Percentiles rank a stretch among this genome's conserved stretches.
Conservation (phyloP, 2,329 filamentous ascomycete species). For the Ophiostoma sp. region DNA sequence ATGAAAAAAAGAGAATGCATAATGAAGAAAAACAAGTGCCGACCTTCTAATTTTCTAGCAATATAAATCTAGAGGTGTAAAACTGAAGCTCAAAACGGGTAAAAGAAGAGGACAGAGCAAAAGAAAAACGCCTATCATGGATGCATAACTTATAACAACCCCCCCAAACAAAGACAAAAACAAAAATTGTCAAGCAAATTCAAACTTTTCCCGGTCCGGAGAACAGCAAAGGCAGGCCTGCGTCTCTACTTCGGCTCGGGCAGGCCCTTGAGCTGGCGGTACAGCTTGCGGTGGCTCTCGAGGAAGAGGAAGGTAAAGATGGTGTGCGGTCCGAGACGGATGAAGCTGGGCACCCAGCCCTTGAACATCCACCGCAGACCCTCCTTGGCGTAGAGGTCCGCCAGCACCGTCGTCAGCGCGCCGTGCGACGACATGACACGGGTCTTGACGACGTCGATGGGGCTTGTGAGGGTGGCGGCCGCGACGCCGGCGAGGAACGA, state of each 20-base stretch:
- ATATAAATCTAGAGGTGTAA: too few species aligned
- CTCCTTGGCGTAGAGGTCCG: constrained; percentile 63
- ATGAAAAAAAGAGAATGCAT: too few species aligned
- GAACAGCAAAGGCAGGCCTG: neutral
- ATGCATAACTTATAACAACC: constrained; percentile 5
- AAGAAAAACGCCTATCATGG: constrained; percentile 6
- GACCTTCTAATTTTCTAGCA: too few species aligned
- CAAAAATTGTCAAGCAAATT: neutral
- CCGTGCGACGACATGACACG: constrained; percentile 68
- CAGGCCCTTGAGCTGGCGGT: constrained; percentile 50
- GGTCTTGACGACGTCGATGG: constrained; percentile 86
- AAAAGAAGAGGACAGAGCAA: neutral
- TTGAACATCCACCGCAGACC: constrained; percentile 81
- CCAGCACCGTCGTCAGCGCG: constrained; percentile 53
- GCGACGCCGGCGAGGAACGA: constrained; percentile 75
- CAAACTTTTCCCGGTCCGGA: neutral
- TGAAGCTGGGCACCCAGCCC: constrained; percentile 77
- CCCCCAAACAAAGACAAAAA: constrained; percentile 1
- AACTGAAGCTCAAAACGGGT: neutral
- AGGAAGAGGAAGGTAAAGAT: constrained; percentile 82
- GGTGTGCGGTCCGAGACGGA: constrained; percentile 68
- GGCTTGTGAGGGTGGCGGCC: constrained; percentile 77
- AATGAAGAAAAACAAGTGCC: too few species aligned
- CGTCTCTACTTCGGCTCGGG: constrained; percentile 30
- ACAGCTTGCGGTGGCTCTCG: constrained; percentile 78